Base-by-base conservation (phyloP, 2,329 filamentous ascomycete species). In the Lasiodiplodia gonubiensis region DNA sequence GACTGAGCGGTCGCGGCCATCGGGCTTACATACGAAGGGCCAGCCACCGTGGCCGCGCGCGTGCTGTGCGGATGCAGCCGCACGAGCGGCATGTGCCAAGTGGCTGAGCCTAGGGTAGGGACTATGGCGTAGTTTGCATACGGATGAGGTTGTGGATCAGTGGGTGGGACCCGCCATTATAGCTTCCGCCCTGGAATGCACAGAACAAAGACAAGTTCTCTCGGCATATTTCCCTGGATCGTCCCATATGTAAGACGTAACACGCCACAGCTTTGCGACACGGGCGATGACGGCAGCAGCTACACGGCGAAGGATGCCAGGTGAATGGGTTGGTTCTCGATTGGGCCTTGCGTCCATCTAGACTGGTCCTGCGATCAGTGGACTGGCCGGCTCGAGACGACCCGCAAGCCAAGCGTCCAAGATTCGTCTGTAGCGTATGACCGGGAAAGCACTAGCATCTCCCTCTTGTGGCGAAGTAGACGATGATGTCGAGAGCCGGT, bases 1-100 rank as follows among this genome's bases (percentile, higher is more conserved):
- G 83, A 86, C 76, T 85, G 79, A 86, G 57, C 5, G 35, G 12
- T 18, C 33, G 6, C 16, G 53, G 37, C 21, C n/a, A 21, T 46
- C 16, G 39, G 18, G 16, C 39, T 57, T 48, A 51, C 37, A 35
- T 37, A 57, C 46, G 10, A 35, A 10, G 35, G 37, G 1, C 48
- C 25, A 35, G 37, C 37, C 35, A n/a, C 33, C 37, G 18, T 18
- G n/a, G 12, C 39, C 10, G 21, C 54, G 54, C 18, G 25, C 46
- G 49, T n/a, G 49, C 35, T 46, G 48, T 30, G 61, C 49, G 61
- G 39, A 64, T 21, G 48, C 61, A 54, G 60, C 60, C 12, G 37
- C 55, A 54, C 16, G 33, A 18, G 8, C 49, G 33, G 25, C 51
- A 33, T 46, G 12, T 53, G 61, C 61, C 61, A 64, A 64, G 61